Percentiles rank a stretch among this genome's conserved stretches.
These are phyloP conservation scores for Hypomontagnella monticulosa DNA, from an alignment of 495 filamentous ascomycete species.

Conservation along the genomic window DNA sequence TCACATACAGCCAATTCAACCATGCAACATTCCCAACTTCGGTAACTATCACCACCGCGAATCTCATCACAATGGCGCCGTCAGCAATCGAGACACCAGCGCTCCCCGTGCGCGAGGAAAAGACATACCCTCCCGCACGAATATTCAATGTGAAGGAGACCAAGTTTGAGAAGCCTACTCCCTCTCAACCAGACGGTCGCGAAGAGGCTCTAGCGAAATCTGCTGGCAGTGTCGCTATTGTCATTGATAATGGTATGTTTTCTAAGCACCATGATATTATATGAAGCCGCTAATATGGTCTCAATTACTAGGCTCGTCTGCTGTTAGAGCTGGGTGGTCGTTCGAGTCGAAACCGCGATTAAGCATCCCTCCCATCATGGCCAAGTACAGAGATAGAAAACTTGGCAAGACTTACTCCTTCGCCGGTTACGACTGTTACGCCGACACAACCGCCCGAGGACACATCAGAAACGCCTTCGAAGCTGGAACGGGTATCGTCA, in stretches of 20 bases:
- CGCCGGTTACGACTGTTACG: constrained; percentile 88
- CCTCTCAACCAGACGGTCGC: constrained; percentile 73
- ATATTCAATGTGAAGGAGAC: constrained; percentile 71
- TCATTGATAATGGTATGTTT: constrained; percentile 93
- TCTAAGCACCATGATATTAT: not conserved
- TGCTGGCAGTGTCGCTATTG: constrained; percentile 72
- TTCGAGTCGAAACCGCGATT: constrained; percentile 84
- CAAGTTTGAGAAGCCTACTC: constrained; percentile 77
- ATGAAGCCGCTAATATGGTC: constrained; percentile 25
- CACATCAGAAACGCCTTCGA: constrained; percentile 94
- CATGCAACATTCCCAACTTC: constrained; percentile 26
- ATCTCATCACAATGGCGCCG: constrained; percentile 52
- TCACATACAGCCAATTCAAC: constrained; percentile 2
- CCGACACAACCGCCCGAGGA: constrained; percentile 89
- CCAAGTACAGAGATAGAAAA: constrained; percentile 93
- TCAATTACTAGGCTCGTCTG: constrained; percentile 74
- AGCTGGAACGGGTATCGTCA: constrained; percentile 85
- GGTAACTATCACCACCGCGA: constrained; percentile 14
- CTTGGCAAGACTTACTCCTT: constrained; percentile 88
- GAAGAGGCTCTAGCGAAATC: constrained; percentile 64
- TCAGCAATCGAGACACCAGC: constrained; percentile 53
- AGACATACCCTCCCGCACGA: constrained; percentile 54
- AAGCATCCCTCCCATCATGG: constrained; percentile 85
- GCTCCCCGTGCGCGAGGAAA: constrained; percentile 46
- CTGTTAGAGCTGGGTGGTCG: constrained; percentile 93